Evolutionary conservation across 345 rosid species (phyloP), one percentile per base, ranked within the genome.

Genomic region (Citrus trifoliata): DNA sequence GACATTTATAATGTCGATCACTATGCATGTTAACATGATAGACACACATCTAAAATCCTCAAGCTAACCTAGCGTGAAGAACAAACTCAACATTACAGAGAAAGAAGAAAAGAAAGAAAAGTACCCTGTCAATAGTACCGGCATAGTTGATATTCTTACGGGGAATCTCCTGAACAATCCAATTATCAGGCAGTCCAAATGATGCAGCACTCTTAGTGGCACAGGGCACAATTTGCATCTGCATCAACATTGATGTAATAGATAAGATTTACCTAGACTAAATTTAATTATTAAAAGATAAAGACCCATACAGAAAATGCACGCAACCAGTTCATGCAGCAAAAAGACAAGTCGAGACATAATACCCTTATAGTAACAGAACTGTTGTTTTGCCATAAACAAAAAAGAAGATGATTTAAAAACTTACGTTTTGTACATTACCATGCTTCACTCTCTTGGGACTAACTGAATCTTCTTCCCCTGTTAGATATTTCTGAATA

Each of bases 401-500:
- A 24, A 53, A 53, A 60, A 35, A 71, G 10, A 64, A 55, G 7
- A 53, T 30, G 56, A 32, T 38, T 63, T 2, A 16, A 33, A 62
- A 64, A 70, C 87, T 83, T 79, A 81, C 86, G 56, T 73, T 48
- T 18, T 53, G 40, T 51, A 66, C 25, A 59, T 71, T 38, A 64
- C 77, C 68, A 64, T 64, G 40, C 22, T 70, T 75, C 71, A 53
- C 5, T 65, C 68, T 74, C 51, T 33, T 67, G 28, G 38, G 53
- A 53, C 22, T 14, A 13, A 61, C 8, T 18, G 71, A 9, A 62
- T 13, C 74, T 38, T 79, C 56, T 62, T 66, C 77, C 28, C 62
- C 80, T n/a, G 19, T 84, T 18, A 89, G 84, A 82, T 89, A 80
- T 62, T 83, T 87, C 82, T 89, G 85, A 62, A 80, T 76, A 18